These are phyloP conservation scores for Lepidium aucheri DNA, from an alignment of 345 rosid genomes.

Conservation along the genomic window DNA sequence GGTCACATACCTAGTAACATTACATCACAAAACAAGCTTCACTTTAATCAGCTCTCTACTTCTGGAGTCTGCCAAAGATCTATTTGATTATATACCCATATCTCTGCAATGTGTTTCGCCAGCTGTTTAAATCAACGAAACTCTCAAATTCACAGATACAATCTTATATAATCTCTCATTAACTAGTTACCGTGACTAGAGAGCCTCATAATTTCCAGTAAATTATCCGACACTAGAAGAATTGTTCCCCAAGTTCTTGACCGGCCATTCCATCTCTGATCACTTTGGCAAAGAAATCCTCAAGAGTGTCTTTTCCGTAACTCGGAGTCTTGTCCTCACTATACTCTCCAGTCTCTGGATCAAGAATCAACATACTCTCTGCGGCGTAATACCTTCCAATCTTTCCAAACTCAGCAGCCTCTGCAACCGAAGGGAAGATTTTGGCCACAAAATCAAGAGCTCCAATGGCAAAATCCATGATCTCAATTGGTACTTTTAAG, in stretches of 20 bases:
- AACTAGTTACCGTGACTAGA: neutral
- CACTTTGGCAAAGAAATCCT: slow-evolving; percentile 71
- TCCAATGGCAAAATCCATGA: slow-evolving; percentile 83
- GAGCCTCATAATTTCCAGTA: neutral
- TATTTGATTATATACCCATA: neutral
- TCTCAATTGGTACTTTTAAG: slow-evolving; percentile 82
- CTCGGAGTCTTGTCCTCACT: slow-evolving; percentile 84
- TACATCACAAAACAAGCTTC: neutral
- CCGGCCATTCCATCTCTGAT: slow-evolving; percentile 88
- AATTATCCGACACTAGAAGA: slow-evolving; percentile 32
- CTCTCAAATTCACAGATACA: slow-evolving; percentile 12
- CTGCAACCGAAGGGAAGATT: slow-evolving; percentile 71
- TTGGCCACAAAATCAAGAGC: slow-evolving; percentile 59
- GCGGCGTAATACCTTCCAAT: slow-evolving; percentile 94
- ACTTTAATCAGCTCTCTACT: neutral
- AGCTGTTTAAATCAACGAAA: neutral
- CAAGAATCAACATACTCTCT: slow-evolving; percentile 86
- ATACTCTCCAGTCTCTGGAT: slow-evolving; percentile 78
- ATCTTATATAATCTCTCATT: neutral
- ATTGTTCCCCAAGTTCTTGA: slow-evolving; percentile 89
- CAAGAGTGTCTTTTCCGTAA: slow-evolving; percentile 80
- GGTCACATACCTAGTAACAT: neutral
- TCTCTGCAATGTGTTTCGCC: neutral
- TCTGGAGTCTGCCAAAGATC: neutral
- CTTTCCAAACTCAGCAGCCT: slow-evolving; percentile 94